Base-by-base conservation (phyloP, 169 alveolate species). In the Fabrea salina region DNA sequence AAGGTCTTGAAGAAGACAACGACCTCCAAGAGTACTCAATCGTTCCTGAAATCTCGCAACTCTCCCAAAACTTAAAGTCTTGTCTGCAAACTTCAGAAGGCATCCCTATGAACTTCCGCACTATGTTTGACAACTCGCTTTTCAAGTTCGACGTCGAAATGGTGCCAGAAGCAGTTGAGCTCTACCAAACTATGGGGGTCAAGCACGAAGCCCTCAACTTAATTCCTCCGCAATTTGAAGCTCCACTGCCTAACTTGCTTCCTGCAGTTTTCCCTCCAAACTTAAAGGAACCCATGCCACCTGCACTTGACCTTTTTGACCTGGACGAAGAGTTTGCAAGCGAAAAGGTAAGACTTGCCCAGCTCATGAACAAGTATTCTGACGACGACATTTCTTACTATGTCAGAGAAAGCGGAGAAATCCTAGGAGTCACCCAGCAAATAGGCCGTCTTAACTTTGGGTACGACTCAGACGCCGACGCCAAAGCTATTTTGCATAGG, bases 201-300 rank as follows among this genome's bases (percentile, higher is more conserved):
- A 93, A 88, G 74, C 95, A 93, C 68, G 95, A 90, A 43, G 91
- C 92, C 11, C 61, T 93, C 5, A 83, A 93, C 13, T 82, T 93
- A 11, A 93, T 93, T 37, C 93, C 92, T 8, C 97, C 97, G 4
- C 80, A 85, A 54, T 93, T 93, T 80, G 95, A 93, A 83, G 87
- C 95, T 1, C 97, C 97, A 0, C 75, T 93, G 80, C 92, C 94
- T 6, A 82, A 89, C n/a, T 67, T 93, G 16, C 59, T 83, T 50
- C 90, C 95, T 27, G 95, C 97, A 27, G 92, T 87, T 1, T 93
- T 93, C 72, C 95, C 95, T 44, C 97, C 97, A 19, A 86, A 87
- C 40, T 58, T 87, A n/a, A 88, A 84, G 75, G 97, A 93, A 40
- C 85, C 90, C 33, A 85, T 90, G 5, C 93, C 91, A 44, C 97